Evolutionary conservation across 1,284 basidiomycete genomes (phyloP), one percentile per base, ranked within the genome.

Genomic region (Sutorius eximius): DNA sequence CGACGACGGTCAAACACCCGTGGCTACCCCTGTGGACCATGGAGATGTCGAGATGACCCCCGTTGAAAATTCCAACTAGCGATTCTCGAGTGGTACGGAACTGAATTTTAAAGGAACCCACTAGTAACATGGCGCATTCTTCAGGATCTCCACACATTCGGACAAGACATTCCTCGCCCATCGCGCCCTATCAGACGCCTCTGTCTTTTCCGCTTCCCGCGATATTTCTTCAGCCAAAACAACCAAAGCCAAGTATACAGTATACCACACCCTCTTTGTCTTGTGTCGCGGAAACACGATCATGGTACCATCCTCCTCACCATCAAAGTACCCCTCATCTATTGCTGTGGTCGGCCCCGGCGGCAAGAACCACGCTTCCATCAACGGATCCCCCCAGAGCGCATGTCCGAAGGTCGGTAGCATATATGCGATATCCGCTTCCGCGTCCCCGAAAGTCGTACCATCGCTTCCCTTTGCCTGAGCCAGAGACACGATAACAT

Each of bases 211-310:
- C 27, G 30, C 43, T 13, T 30, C 45, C 34, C n/a, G 47, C 18
- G 44, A 46, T 36, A 50, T 48, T 53, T 67, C 69, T 54, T 75
- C 69, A 55, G 74, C 67, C 61, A 86, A 63, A 15, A 82, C 72
- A 1, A 81, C 61, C 43, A 88, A 63, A 3, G 82, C 81, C 54
- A 84, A 66, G 66, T 85, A 88, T 8, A 87, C 64, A n/a, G 80
- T 82, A 64, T 89, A 89, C 87, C 87, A 89, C 41, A 83, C 58
- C 56, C 85, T 72, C 69, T 90, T 90, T 49, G 87, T 80, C 62
- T 67, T 71, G 65, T 81, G 79, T 34, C 79, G 69, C 36, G 68
- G 59, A 51, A 81, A 76, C 42, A 73, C 49, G 20, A 80, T 68
- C 34, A 74, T 61, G 3, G 65, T 66, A 11, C 71, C 75, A 40